Evolutionary conservation across 306 rosid genomes (phyloP).

Genomic region (Trifolium pratense): DNA sequence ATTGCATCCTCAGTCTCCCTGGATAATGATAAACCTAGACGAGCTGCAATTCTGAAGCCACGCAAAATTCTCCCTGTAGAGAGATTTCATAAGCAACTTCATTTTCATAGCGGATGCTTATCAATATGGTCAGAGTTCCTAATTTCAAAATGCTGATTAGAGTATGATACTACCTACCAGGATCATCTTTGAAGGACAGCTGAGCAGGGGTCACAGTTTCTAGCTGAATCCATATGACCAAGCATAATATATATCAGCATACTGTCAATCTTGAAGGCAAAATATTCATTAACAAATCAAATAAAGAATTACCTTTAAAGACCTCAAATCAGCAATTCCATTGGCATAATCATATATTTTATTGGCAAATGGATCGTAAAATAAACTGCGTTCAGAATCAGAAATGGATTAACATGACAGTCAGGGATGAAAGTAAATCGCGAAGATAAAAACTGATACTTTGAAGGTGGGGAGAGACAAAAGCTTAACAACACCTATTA

Average conservation of each 20-base stretch:
- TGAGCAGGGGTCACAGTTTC: slow-evolving; percentile 72
- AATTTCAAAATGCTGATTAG: slow-evolving; percentile 40
- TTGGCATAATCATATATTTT: slow-evolving; percentile 52
- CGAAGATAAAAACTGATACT: slow-evolving; percentile 22
- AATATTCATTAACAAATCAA: slow-evolving; percentile 31
- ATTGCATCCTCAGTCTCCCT: slow-evolving; percentile 53
- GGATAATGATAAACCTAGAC: slow-evolving; percentile 81
- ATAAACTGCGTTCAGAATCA: slow-evolving; percentile 72
- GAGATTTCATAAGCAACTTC: slow-evolving; percentile 38
- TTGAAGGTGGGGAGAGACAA: background rate
- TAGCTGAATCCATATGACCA: slow-evolving; percentile 49
- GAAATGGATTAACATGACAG: slow-evolving; percentile 38
- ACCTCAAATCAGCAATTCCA: slow-evolving; percentile 52
- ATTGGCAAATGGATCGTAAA: slow-evolving; percentile 71
- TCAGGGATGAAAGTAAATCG: slow-evolving; percentile 2
- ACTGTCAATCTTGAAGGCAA: slow-evolving; percentile 20
- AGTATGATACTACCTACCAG: slow-evolving; percentile 66
- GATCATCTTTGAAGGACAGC: slow-evolving; percentile 79
- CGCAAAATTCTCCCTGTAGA: slow-evolving; percentile 88
- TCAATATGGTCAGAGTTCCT: slow-evolving; percentile 36
- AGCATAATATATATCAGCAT: slow-evolving; percentile 35
- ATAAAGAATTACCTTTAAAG: slow-evolving; percentile 52
- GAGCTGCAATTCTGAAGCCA: slow-evolving; percentile 94
- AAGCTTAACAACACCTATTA: slow-evolving; percentile 58
- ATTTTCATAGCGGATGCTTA: slow-evolving; percentile 38